Conservation (phyloP, 805 yeast genomes). For the Zygoascus ofunaensis region DNA sequence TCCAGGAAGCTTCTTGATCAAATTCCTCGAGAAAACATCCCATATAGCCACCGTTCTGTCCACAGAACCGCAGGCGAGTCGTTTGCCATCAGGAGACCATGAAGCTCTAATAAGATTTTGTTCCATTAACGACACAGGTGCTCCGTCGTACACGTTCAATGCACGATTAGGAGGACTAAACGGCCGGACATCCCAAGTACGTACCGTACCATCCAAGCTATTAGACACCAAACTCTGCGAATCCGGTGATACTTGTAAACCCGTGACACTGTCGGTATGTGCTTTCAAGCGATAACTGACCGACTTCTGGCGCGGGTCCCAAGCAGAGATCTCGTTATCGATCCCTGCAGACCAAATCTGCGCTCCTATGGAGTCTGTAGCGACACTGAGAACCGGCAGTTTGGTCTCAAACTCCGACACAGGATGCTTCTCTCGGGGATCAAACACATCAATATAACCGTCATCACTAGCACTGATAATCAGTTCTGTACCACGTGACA, state of each 20-base stretch:
- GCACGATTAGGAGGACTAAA: constrained; percentile 29
- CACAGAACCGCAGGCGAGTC: constrained; percentile 49
- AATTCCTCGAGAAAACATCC: constrained; percentile 45
- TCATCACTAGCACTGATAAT: constrained; percentile 58
- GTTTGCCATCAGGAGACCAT: constrained; percentile 33
- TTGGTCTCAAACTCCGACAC: constrained; percentile 32
- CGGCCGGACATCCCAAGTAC: constrained; percentile 46
- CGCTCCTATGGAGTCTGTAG: constrained; percentile 33
- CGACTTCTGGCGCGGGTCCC: constrained; percentile 43
- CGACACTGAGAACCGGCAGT: constrained; percentile 53
- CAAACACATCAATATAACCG: constrained; percentile 56
- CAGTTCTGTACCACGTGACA: constrained; percentile 26
- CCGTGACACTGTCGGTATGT: constrained; percentile 45
- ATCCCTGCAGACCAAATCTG: constrained; percentile 54
- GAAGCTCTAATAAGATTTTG: constrained; percentile 42
- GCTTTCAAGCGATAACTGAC: constrained; percentile 37
- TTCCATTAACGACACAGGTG: constrained; percentile 39
- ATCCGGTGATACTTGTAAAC: constrained; percentile 41
- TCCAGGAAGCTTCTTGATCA: constrained; percentile 45
- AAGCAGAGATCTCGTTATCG: constrained; percentile 53
- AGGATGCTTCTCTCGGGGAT: constrained; percentile 43
- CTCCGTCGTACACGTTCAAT: constrained; percentile 44
- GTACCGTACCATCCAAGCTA: constrained; percentile 48
- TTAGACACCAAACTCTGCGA: constrained; percentile 42
- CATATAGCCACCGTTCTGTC: constrained; percentile 52